Conservation (phyloP, 1,139 yeast species). For the Debaryomycetaceae sp. region DNA sequence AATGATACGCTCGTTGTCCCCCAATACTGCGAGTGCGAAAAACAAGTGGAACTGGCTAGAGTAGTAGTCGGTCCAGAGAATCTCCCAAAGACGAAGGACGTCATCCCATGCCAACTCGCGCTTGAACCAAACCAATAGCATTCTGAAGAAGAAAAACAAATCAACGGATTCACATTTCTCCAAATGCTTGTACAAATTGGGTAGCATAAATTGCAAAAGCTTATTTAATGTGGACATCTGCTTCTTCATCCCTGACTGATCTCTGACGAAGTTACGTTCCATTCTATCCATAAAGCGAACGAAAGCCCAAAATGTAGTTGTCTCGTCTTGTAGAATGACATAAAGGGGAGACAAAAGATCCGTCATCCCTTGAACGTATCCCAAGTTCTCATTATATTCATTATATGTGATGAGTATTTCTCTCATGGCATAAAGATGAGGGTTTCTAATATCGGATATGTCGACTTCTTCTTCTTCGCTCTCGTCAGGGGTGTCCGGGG, state of each 20-base stretch:
- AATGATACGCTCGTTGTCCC: constrained; percentile 79
- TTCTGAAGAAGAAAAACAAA: constrained; percentile 88
- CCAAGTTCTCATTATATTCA: constrained; percentile 76
- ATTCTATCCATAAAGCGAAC: constrained; percentile 85
- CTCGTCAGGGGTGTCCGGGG: constrained; percentile 48
- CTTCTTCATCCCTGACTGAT: constrained; percentile 87
- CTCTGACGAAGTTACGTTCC: constrained; percentile 91
- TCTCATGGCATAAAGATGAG: constrained; percentile 67
- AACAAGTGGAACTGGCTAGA: constrained; percentile 85
- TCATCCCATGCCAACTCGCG: constrained; percentile 85
- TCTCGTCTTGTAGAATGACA: constrained; percentile 72
- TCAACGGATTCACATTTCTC: constrained; percentile 86
- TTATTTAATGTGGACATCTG: constrained; percentile 84
- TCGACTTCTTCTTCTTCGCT: constrained; percentile 46
- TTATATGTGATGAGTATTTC: constrained; percentile 84
- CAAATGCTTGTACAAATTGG: constrained; percentile 75
- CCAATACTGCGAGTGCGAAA: constrained; percentile 81
- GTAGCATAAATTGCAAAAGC: constrained; percentile 83
- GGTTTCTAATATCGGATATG: constrained; percentile 53
- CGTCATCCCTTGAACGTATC: constrained; percentile 98
- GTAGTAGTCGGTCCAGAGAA: constrained; percentile 82
- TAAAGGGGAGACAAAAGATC: constrained; percentile 88
- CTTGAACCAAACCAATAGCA: constrained; percentile 93
- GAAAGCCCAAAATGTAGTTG: constrained; percentile 85
- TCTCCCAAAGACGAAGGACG: constrained; percentile 82